Evolutionary conservation across 768 basidiomycete genomes (phyloP).

Genomic region (Cystobasidium onofrii): DNA sequence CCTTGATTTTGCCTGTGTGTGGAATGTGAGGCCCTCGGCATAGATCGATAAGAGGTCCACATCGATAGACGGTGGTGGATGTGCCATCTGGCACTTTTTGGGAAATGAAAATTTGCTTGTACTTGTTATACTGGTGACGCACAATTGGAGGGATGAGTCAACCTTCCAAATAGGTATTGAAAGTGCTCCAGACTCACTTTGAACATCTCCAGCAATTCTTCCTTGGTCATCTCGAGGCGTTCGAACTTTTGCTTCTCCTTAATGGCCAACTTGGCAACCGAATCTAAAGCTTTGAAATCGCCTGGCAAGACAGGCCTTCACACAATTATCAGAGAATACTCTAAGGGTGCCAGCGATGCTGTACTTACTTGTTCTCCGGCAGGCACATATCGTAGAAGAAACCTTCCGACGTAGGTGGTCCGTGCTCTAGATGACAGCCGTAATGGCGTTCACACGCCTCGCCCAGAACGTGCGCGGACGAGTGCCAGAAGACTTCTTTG

Average conservation of each 20-base stretch:
- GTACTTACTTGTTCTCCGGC: conserved; percentile 56
- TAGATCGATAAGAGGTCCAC: conserved; percentile 95
- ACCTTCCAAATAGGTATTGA: no score
- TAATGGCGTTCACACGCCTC: conserved; percentile 94
- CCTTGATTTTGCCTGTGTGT: conserved; percentile 94
- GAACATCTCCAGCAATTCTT: conserved; percentile 95
- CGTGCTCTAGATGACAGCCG: conserved; percentile 91
- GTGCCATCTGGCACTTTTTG: conserved; percentile 92
- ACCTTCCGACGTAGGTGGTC: conserved; percentile 92
- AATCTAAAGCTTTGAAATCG: conserved; percentile 84
- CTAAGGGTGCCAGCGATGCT: no score
- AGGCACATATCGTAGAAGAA: conserved; percentile 99
- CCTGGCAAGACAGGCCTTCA: conserved; percentile 63
- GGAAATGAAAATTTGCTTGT: conserved; percentile 91
- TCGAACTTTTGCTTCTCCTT: conserved; percentile 98
- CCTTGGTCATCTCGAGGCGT: conserved; percentile 83
- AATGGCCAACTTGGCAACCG: conserved; percentile 72
- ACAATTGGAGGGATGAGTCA: conserved; percentile 6
- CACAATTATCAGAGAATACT: background rate
- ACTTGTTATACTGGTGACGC: conserved; percentile 80
- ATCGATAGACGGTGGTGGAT: conserved; percentile 94
- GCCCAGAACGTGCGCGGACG: conserved; percentile 93
- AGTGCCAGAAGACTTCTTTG: conserved; percentile 99
- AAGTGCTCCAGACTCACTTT: conserved; percentile 52
- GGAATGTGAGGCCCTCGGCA: conserved; percentile 97